Conservation (phyloP, 2,329 filamentous ascomycete species). For the Arthrinium phaeospermum region DNA sequence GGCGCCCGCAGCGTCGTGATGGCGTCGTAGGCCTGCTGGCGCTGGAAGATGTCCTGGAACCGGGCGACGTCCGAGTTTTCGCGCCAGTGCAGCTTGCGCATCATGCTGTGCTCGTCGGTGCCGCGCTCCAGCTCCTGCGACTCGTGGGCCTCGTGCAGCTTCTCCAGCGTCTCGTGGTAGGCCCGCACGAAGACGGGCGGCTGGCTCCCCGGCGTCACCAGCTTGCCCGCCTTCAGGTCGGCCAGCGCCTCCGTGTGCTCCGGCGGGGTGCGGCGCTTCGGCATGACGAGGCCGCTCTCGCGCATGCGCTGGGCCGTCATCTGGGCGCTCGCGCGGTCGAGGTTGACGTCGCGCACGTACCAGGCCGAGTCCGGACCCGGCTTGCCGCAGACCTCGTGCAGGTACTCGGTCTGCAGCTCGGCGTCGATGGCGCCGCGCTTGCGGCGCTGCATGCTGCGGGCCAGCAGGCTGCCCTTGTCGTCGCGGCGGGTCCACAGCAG, state of each 20-base stretch:
- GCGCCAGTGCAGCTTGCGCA: slow-evolving; percentile 30
- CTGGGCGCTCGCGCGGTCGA: slow-evolving; percentile 54
- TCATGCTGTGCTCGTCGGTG: slow-evolving; percentile 27
- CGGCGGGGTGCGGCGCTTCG: slow-evolving; percentile 49
- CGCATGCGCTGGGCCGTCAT: slow-evolving; percentile 54
- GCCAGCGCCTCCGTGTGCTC: slow-evolving; percentile 45
- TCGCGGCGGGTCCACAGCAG: slow-evolving; percentile 72
- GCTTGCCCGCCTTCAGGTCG: slow-evolving; percentile 41
- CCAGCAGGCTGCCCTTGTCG: slow-evolving; percentile 65
- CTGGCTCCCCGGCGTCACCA: slow-evolving; percentile 23
- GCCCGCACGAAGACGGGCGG: slow-evolving; percentile 25
- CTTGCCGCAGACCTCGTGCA: slow-evolving; percentile 61
- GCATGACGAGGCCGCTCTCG: slow-evolving; percentile 47
- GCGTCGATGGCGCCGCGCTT: slow-evolving; percentile 62
- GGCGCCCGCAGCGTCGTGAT: not conserved
- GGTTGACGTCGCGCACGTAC: slow-evolving; percentile 49
- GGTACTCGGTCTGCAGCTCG: slow-evolving; percentile 64
- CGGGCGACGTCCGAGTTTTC: slow-evolving; percentile 26
- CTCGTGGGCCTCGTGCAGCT: slow-evolving; percentile 23
- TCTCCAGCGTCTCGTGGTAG: slow-evolving; percentile 40
- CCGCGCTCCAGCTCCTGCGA: slow-evolving; percentile 31
- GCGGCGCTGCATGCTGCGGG: slow-evolving; percentile 62
- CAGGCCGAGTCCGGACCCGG: slow-evolving; percentile 36
- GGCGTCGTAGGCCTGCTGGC: slow-evolving; percentile 23
- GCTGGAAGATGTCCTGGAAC: slow-evolving; percentile 37